Percentiles rank a stretch among this genome's conserved stretches.
Evolutionary conservation across 164 flowering plant genomes (phyloP).

Genomic region (Magnolia kwangsiensis): DNA sequence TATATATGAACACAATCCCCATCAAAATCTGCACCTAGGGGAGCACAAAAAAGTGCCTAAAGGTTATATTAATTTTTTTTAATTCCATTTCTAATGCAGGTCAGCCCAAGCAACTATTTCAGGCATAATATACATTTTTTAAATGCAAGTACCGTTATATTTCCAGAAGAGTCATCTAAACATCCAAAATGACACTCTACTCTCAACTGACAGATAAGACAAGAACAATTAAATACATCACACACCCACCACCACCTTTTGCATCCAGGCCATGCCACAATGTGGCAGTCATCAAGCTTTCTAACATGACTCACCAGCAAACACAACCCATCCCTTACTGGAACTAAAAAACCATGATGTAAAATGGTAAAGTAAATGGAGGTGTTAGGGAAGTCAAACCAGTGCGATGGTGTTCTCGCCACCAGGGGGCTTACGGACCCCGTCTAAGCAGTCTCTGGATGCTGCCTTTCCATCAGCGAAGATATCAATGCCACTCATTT

Average conservation of each 20-base stretch:
- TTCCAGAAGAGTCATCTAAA: not conserved
- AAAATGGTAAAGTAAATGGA: constrained; percentile 3
- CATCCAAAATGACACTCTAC: not conserved
- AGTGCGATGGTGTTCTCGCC: constrained; percentile 95
- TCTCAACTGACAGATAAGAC: not conserved
- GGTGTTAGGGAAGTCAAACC: constrained; percentile 49
- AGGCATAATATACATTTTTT: too few species aligned
- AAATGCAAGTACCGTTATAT: not conserved
- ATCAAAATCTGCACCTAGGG: too few species aligned
- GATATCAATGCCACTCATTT: constrained; percentile 86
- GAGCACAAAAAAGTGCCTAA: too few species aligned
- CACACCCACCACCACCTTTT: not conserved
- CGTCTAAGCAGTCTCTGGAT: constrained; percentile 74
- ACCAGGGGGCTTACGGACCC: constrained; percentile 97
- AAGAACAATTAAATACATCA: not conserved
- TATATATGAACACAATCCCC: too few species aligned
- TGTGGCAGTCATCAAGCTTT: not conserved
- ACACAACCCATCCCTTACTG: not conserved
- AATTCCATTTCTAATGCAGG: too few species aligned
- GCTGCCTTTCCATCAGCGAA: constrained; percentile 86
- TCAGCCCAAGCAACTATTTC: too few species aligned
- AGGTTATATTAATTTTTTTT: too few species aligned
- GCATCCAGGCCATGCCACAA: not conserved
- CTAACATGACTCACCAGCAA: too few species aligned
- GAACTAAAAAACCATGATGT: not conserved